These are phyloP conservation scores for Cicer pinnatifidum DNA, from an alignment of 306 rosid species.

Conservation along the genomic window DNA sequence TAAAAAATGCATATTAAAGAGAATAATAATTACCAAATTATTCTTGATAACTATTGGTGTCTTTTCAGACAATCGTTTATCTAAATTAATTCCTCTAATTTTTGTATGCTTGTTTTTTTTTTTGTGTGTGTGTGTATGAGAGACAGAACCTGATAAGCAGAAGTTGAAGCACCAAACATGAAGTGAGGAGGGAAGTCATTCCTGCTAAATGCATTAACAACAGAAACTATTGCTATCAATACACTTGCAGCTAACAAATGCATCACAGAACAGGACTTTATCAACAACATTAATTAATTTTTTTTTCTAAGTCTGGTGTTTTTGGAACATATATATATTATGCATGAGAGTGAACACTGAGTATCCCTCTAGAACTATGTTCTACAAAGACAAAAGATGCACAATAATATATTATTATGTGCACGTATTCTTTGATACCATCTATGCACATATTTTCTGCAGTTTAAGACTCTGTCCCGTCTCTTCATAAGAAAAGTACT, in stretches of 20 bases:
- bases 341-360: not conserved
- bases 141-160: conserved; percentile 67
- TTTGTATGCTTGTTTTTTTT: too few species aligned
- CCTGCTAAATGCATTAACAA: conserved; percentile 43
- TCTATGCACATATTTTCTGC: too few species aligned
- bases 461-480: too few species aligned
- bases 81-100: too few species aligned
- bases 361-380: too few species aligned
- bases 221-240: not conserved
- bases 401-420: not conserved
- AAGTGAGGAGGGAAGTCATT: conserved; percentile 66
- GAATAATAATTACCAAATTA: too few species aligned
- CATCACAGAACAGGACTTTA: not conserved
- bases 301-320: not conserved
- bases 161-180: conserved; percentile 66
- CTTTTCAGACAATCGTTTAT: too few species aligned
- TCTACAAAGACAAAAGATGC: not conserved
- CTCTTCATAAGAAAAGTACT: too few species aligned
- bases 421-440: too few species aligned
- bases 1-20: too few species aligned
- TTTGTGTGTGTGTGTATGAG: not conserved
- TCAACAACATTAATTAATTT: not conserved
- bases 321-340: not conserved
- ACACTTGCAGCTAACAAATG: not conserved
- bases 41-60: too few species aligned